Base-by-base conservation (phyloP, 1,284 basidiomycete genomes). In the Pascua guehoae region DNA sequence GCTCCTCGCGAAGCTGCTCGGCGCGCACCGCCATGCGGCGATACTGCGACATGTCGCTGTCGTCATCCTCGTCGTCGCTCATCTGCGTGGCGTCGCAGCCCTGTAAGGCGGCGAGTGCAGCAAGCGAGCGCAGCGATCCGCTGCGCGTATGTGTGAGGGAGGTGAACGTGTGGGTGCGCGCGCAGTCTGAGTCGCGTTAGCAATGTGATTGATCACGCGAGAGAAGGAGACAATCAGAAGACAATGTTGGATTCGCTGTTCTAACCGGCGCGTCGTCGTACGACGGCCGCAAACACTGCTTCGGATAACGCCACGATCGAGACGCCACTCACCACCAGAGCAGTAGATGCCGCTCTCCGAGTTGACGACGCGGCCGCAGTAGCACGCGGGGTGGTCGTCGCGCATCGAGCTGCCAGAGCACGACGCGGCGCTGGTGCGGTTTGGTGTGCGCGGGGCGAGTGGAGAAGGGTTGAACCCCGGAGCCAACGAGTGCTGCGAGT, bases 81-180 rank as follows among this genome's bases (percentile, higher is more conserved):
- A 32, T 32, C 44, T 39, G 8, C 44, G 24, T 8, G 54, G 41
- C 18, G 49, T 48, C 10, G 53, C 15, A 1, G 53, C 46, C 14
- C 51, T 41, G 14, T 10, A 32, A 38, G 41, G 38, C 49, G 47
- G 48, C 51, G 60, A 39, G 44, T 52, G 62, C 62, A 37, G 57
- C 60, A 41, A 64, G 50, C n/a, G 65, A 54, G n/a, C 62, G 48
- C 56, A 32, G 54, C 39, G 57, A 56, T 53, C 41, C 60, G 44
- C 12, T 37, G 47, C 70, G 64, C 47, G 70, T 68, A 54, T 71
- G 74, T 47, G 74, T 75, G 41, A 77, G 58, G 2, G 75, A 74
- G 0, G 72, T 71, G 60, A 77, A 72, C 8, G 75, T 70, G 41
- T 76, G 73, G n/a, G 61, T 66, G 48, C 73, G 66, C 9, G 75